Evolutionary conservation across 768 basidiomycete genomes (phyloP), one percentile per base, ranked within the genome.

Genomic region (Macrolepiota fuliginosa): DNA sequence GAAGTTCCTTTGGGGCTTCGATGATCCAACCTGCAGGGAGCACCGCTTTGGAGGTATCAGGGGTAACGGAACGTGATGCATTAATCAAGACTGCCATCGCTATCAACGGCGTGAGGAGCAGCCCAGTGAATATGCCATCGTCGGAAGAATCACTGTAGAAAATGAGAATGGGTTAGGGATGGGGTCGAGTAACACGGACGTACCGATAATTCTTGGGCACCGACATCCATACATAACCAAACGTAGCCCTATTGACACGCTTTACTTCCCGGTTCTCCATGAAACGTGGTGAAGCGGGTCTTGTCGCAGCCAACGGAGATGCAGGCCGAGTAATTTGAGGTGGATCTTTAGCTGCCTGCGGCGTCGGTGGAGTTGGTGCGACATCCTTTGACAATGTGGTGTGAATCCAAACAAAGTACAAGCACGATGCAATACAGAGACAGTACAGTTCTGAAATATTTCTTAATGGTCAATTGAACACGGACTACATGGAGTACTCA

Each of bases 201-300:
- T 64, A 89, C 91, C 92, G 81, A 69, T 91, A 94, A 68, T 94
- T 92, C 73, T 92, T 92, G 0, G 90, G 89, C 4, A 92, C 91
- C 15, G 92, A 90, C 92, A 94, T 94, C 91, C 91, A 94, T 25
- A 94, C 81, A 68, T 86, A 90, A 36, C 87, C 86, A 59, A 86
- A 84, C 9, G 67, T 84, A 82, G 24, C 76, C 75, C 73, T 55
- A 62, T 60, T 24, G 58, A 47, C 49, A 68, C 68, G 54, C 81
- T 83, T 68, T 49, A 64, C 65, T 11, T 87, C 85, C 39, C 81
- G 82, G 56, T 65, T 54, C 24, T 88, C 87, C 10, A 69, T 58
- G 61, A 69, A 54, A 60, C 73, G 69, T 69, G 83, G 74, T 42
- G 85, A 82, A 15, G 79, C 78, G 15, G 79, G 69, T 47, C 69